Conservation (phyloP, 2,329 filamentous ascomycete genomes). For the Colletotrichum truncatum region DNA sequence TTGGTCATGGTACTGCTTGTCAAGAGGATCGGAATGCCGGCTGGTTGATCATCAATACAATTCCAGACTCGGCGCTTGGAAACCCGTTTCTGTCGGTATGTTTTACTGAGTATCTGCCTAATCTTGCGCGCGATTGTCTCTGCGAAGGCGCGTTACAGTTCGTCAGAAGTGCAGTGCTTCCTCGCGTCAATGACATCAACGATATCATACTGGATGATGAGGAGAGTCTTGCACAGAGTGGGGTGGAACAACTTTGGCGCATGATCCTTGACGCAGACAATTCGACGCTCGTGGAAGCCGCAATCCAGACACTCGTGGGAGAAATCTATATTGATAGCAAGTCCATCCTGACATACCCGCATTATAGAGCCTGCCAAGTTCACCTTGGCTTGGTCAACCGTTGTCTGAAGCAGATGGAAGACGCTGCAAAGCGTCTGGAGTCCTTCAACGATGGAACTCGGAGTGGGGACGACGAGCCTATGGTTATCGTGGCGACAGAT, state of each 20-base stretch:
- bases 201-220: slow-evolving; percentile 61
- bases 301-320: slow-evolving; percentile 75
- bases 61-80: slow-evolving; percentile 53
- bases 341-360: slow-evolving; percentile 59
- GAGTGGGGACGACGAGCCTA: slow-evolving; percentile 59
- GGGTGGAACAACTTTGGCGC: slow-evolving; percentile 81
- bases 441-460: slow-evolving; percentile 51
- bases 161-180: slow-evolving; percentile 60
- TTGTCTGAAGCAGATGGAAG: slow-evolving; percentile 75
- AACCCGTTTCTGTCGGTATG: slow-evolving; percentile 67
- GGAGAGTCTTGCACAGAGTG: slow-evolving; percentile 60
- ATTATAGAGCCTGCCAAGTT: slow-evolving; percentile 60
- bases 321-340: slow-evolving; percentile 74
- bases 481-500: slow-evolving; percentile 59
- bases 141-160: slow-evolving; percentile 71
- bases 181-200: slow-evolving; percentile 53
- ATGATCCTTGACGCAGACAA: slow-evolving; percentile 77
- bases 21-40: slow-evolving; percentile 70
- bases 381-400: slow-evolving; percentile 78
- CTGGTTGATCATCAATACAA: slow-evolving; percentile 72
- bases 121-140: slow-evolving; percentile 65
- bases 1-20: slow-evolving; percentile 70
- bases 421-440: slow-evolving; percentile 68
- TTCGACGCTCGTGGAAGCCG: slow-evolving; percentile 58
- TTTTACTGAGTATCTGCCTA: slow-evolving; percentile 65